Evolutionary conservation across 208 protist species (phyloP).

Genomic region (Zelonia costaricensis): DNA sequence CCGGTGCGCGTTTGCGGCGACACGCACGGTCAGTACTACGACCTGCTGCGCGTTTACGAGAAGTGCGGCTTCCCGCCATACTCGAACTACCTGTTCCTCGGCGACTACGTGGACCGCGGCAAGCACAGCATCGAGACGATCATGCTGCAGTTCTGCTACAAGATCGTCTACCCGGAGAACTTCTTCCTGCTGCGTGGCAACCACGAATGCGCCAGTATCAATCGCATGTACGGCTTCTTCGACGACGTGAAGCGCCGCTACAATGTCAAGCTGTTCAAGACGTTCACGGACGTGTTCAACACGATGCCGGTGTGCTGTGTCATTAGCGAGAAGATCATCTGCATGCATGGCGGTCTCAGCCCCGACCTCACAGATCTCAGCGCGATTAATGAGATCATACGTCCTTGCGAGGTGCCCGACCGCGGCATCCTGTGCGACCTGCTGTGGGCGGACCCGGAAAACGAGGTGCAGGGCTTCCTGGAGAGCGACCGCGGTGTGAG

Average conservation of each 20-base stretch:
- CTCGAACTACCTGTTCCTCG: constrained; percentile 99
- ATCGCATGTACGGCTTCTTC: constrained; percentile 99
- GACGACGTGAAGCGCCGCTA: constrained; percentile 97
- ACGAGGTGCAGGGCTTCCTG: constrained; percentile 93
- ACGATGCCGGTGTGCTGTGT: constrained; percentile 99
- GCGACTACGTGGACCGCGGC: constrained; percentile 99
- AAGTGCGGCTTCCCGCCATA: constrained; percentile 99
- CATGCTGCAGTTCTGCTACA: constrained; percentile 93
- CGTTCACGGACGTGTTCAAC: constrained; percentile 99
- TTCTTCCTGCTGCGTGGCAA: constrained; percentile 99
- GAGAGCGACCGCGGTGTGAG: constrained; percentile 99
- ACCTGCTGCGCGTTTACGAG: constrained; percentile 98
- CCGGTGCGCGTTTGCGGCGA: constrained; percentile 95
- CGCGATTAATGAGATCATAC: constrained; percentile 92
- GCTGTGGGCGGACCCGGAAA: constrained; percentile 98
- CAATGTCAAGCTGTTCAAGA: constrained; percentile 98
- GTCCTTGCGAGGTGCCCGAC: constrained; percentile 99
- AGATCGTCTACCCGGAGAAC: constrained; percentile 97
- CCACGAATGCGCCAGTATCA: constrained; percentile 98
- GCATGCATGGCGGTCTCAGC: constrained; percentile 98
- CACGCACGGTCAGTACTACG: constrained; percentile 99
- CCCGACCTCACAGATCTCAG: constrained; percentile 96
- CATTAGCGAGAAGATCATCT: constrained; percentile 99
- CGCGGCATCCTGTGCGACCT: constrained; percentile 99
- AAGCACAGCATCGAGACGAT: constrained; percentile 96